phyloP scores from a whole-genome alignment of 192 early-diverging fungal genomes.

The Martensiomyces pterosporus region DNA sequence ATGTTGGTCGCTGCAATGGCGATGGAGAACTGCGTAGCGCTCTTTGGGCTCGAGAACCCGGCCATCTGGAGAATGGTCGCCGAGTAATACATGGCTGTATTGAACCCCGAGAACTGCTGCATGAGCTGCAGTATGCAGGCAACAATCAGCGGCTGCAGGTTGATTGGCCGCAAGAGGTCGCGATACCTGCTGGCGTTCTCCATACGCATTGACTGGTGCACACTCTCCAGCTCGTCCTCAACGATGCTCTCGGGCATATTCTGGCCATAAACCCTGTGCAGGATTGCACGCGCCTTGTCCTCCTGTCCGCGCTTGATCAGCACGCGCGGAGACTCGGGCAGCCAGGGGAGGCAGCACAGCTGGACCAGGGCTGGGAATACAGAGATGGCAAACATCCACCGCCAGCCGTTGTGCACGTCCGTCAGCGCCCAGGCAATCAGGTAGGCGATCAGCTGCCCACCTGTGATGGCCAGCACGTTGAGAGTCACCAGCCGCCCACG shows the following conservation, averaged over 20 bases:
- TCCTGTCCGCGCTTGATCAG: slow-evolving; percentile 51
- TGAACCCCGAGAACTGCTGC: slow-evolving; percentile 75
- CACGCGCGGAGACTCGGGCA: slow-evolving; percentile 68
- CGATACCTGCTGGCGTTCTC: slow-evolving; percentile 43
- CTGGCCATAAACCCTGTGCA: slow-evolving; percentile 33
- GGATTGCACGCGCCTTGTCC: slow-evolving; percentile 51
- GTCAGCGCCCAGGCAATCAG: slow-evolving; percentile 59
- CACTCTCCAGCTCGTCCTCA: slow-evolving; percentile 49
- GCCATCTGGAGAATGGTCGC: slow-evolving; percentile 50
- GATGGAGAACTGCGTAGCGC: slow-evolving; percentile 48
- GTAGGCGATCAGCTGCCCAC: slow-evolving; percentile 59
- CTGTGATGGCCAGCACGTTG: slow-evolving; percentile 56
- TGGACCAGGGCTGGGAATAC: slow-evolving; percentile 51
- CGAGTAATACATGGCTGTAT: slow-evolving; percentile 70
- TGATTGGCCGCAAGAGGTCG: slow-evolving; percentile 56
- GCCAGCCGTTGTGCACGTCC: slow-evolving; percentile 52
- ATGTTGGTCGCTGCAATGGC: slow-evolving; percentile 55
- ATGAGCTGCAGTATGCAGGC: slow-evolving; percentile 63
- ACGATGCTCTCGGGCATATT: slow-evolving; percentile 48
- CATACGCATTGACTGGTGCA: slow-evolving; percentile 53
- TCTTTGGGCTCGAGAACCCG: slow-evolving; percentile 49
- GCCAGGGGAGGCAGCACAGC: slow-evolving; percentile 52
- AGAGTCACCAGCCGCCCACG: slow-evolving; percentile 57
- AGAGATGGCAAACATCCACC: slow-evolving; percentile 53
- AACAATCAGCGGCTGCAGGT: slow-evolving; percentile 56